Conservation (phyloP, 257 asterid species). For the Solanum medicagineum region DNA sequence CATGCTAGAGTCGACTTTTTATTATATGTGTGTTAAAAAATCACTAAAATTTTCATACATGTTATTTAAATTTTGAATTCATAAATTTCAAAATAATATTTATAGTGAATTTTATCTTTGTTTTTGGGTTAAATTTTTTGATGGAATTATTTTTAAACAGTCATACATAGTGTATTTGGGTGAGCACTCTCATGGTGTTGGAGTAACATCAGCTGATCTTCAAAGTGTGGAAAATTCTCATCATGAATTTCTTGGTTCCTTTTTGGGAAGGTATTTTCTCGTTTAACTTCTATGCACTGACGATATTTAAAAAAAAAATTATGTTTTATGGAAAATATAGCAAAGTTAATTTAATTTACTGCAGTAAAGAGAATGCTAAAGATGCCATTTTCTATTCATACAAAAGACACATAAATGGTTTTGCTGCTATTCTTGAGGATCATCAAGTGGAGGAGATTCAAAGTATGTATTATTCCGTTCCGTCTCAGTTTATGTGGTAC, state of each 20-base stretch:
- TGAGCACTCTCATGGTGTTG: slow-evolving; percentile 58
- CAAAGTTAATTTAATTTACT: not conserved
- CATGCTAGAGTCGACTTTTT: no score
- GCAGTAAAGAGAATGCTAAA: slow-evolving; percentile 42
- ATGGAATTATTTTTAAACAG: slow-evolving; percentile 9
- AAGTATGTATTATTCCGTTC: slow-evolving; percentile 9
- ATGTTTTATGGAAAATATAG: not conserved
- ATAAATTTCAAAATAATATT: no score
- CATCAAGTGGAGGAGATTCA: slow-evolving; percentile 48
- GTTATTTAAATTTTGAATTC: no score
- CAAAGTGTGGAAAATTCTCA: slow-evolving; percentile 35
- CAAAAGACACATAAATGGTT: slow-evolving; percentile 50
- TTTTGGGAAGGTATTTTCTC: slow-evolving; percentile 45
- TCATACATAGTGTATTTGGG: slow-evolving; percentile 72
- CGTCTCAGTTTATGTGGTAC: not conserved
- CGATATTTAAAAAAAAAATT: not conserved
- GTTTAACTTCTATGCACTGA: not conserved
- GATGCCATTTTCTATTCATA: slow-evolving; percentile 65
- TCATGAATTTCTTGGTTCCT: slow-evolving; percentile 36
- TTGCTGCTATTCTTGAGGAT: slow-evolving; percentile 62
- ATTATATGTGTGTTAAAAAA: no score
- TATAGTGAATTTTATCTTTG: not conserved
- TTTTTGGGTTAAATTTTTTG: not conserved
- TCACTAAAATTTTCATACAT: no score
- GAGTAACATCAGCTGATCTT: slow-evolving; percentile 26